phyloP scores from a whole-genome alignment of 139 green algal genomes.

The Chlamydomonas sp. region DNA sequence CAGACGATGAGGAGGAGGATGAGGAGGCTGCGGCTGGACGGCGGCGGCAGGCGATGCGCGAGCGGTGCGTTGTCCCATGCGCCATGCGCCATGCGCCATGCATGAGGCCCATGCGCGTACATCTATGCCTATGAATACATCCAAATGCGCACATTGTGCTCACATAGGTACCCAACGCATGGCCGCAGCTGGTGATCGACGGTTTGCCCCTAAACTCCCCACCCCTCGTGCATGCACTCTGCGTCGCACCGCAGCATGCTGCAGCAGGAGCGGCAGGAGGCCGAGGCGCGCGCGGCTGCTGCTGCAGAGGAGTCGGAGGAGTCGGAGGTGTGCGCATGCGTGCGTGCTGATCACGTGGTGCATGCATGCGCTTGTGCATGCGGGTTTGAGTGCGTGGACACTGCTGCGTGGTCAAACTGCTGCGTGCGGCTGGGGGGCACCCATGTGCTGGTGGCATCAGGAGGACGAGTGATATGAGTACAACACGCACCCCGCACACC shows the following conservation, averaged over 20 bases:
- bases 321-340: conserved; percentile 29
- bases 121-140: no score
- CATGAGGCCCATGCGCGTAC: no score
- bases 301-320: conserved; percentile 32
- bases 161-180: no score
- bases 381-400: no score
- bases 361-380: neutral
- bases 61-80: conserved; percentile 24
- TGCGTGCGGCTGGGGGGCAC: no score
- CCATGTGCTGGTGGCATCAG: no score
- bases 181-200: no score
- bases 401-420: no score
- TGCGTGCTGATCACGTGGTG: neutral
- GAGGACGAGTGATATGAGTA: no score
- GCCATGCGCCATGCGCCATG: neutral
- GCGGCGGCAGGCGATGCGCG: conserved; percentile 42
- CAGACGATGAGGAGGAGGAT: conserved; percentile 27
- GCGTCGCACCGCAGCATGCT: conserved; percentile 47
- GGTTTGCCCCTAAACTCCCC: no score
- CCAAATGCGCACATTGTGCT: no score
- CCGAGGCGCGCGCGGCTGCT: conserved; percentile 29
- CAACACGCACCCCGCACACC: neutral
- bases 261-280: conserved; percentile 43
- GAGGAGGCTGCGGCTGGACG: conserved; percentile 48
- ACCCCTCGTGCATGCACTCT: no score